Evolutionary conservation across 305 asterid genomes (phyloP).

Genomic region (Fraxinus latifolia): DNA sequence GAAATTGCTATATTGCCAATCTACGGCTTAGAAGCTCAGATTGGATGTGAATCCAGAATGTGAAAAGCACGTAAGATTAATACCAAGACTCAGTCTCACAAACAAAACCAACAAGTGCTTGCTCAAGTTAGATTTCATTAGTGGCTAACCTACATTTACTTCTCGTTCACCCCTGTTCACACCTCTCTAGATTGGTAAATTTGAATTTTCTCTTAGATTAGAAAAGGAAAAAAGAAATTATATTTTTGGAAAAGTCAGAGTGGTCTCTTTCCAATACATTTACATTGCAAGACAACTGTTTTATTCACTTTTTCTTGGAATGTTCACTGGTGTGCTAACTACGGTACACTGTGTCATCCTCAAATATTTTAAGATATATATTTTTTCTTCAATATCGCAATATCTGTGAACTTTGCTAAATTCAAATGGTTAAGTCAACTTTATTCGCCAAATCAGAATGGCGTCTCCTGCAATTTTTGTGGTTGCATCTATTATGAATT

Average conservation of each 20-base stretch:
- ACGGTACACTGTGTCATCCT: neutral
- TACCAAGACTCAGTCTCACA: neutral
- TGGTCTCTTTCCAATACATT: neutral
- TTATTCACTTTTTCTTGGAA: neutral
- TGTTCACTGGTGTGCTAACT: neutral
- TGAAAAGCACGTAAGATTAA: neutral
- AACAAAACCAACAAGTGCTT: neutral
- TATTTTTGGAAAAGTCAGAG: neutral
- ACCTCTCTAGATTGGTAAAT: neutral
- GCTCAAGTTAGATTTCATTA: neutral
- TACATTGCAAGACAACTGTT: neutral
- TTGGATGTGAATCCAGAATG: neutral
- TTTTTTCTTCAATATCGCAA: neutral
- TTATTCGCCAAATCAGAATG: neutral
- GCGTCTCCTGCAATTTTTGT: neutral
- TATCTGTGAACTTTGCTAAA: neutral
- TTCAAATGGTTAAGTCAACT: neutral
- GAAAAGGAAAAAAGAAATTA: neutral
- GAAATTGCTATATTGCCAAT: neutral
- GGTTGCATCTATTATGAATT: neutral
- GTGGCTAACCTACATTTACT: neutral
- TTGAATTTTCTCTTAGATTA: neutral
- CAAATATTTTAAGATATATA: neutral
- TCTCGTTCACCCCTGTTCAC: neutral
- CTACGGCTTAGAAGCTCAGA: neutral